Evolutionary conservation across 306 rosid species (phyloP), one percentile per base, ranked within the genome.

Genomic region (Acacia acuminata): DNA sequence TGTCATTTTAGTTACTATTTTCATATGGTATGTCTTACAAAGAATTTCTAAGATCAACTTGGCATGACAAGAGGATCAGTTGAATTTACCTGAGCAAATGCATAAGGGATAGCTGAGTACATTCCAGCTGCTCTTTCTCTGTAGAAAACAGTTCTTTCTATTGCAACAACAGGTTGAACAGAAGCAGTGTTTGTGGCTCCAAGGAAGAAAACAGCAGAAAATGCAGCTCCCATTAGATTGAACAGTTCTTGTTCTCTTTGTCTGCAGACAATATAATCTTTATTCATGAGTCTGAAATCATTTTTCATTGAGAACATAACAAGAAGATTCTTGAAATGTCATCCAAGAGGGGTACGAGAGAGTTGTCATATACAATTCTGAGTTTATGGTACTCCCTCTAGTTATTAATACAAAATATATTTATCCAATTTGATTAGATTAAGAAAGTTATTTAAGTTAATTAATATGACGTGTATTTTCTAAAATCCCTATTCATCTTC

Each of bases 81-180:
- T 88, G 55, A 30, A 48, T 58, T 82, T 84, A 90, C 94, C 92
- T 88, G 94, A 51, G 88, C 87, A 78, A 89, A 58, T 75, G 94
- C 86, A 85, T 89, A 89, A 38, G 92, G 89, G 38, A 89, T 81
- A 75, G 90, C 69, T 68, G 90, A 89, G 80, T 89, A 89, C 92
- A 89, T 83, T 77, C 90, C 89, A 5, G 92, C 88, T 0, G 92
- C 92, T 87, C 82, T 87, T 87, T 89, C 92, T 2, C 92, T 86
- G 81, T 89, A 89, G 86, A 87, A 89, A 58, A 85, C 88, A 0
- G 88, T 87, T 83, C 90, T 85, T 85, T 85, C 92, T 81, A 81
- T 73, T 51, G 88, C 87, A 73, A 87, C 90, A 44, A 87, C 81
- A 42, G 92, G 86, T 82, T 79, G 88, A 67, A 89, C 90, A 17